A percentile compares a stretch with the other conserved stretches of the same genome.
Evolutionary conservation across 2,329 filamentous ascomycete genomes (phyloP).

Genomic region (Thelonectria discophora): DNA sequence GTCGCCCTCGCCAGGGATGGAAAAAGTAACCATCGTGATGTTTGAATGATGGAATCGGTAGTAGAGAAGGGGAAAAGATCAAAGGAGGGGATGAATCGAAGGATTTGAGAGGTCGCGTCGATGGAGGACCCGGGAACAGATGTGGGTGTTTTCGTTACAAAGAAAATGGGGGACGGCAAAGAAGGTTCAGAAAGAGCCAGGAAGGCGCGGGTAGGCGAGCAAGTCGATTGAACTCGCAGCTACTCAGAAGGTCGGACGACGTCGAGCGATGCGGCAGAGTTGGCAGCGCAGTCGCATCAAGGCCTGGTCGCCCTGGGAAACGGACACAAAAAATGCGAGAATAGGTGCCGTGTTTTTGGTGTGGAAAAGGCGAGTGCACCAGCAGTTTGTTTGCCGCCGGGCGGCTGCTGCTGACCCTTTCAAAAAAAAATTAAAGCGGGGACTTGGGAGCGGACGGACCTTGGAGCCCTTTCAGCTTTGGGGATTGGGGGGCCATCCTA

Average conservation of each 20-base stretch:
- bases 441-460: constrained; percentile 13
- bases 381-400: constrained; percentile 28
- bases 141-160: constrained; percentile 11
- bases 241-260: constrained; percentile 28
- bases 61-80: constrained; percentile 14
- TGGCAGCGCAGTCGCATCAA: constrained; percentile 43
- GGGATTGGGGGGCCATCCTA: too few relatives aligned
- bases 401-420: constrained; percentile 37
- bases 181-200: constrained; percentile 1
- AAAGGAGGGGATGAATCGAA: constrained; percentile 25
- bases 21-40: constrained; percentile 51
- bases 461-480: neutral
- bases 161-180: constrained; percentile 22
- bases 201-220: constrained; percentile 22
- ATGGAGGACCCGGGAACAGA: constrained; percentile 2
- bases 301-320: constrained; percentile 44
- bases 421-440: constrained; percentile 27
- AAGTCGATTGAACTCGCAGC: constrained; percentile 30
- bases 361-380: constrained; percentile 29
- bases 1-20: constrained; percentile 49
- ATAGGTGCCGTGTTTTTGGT: constrained; percentile 42
- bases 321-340: constrained; percentile 43
- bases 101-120: constrained; percentile 24
- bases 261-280: constrained; percentile 39
- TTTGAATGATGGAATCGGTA: constrained; percentile 4